Conservation (phyloP, 2,329 filamentous ascomycete species). For the Apiospora kogelbergensis region DNA sequence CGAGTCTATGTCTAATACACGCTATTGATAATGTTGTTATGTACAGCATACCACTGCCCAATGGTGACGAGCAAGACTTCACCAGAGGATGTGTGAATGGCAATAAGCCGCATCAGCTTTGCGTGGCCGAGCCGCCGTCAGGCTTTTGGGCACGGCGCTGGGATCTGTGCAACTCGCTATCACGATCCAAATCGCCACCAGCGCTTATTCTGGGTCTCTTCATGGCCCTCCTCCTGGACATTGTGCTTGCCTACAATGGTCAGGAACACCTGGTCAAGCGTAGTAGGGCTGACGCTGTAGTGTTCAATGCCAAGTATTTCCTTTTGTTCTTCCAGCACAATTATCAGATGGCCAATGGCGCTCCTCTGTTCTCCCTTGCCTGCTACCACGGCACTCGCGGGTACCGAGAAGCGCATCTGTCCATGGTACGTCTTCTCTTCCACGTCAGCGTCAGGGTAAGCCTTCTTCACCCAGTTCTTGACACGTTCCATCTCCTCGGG, state of each 20-base stretch:
- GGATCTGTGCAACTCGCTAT: background rate
- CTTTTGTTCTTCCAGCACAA: slow-evolving; percentile 70
- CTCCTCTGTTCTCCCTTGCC: slow-evolving; percentile 25
- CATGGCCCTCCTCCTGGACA: slow-evolving; percentile 69
- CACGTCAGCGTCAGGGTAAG: slow-evolving; percentile 65
- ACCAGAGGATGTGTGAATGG: no score
- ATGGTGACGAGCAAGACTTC: background rate
- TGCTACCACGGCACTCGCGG: slow-evolving; percentile 44
- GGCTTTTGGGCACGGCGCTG: no score
- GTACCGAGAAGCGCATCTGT: slow-evolving; percentile 81
- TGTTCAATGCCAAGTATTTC: slow-evolving; percentile 72
- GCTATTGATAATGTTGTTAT: background rate
- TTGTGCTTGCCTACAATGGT: slow-evolving; percentile 80
- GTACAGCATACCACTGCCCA: background rate
- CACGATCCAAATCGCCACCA: background rate
- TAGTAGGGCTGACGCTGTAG: slow-evolving; percentile 84
- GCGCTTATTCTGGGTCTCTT: background rate
- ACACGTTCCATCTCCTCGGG: slow-evolving; percentile 67
- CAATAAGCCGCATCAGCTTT: no score
- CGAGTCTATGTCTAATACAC: background rate
- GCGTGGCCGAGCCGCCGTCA: no score
- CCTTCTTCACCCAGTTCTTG: slow-evolving; percentile 61
- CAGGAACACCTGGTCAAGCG: slow-evolving; percentile 88
- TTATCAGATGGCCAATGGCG: slow-evolving; percentile 69
- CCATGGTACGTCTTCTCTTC: slow-evolving; percentile 80